Percentiles rank a stretch among this genome's conserved stretches.
phyloP scores from a whole-genome alignment of 495 filamentous ascomycete genomes.

The Neurospora africana region DNA sequence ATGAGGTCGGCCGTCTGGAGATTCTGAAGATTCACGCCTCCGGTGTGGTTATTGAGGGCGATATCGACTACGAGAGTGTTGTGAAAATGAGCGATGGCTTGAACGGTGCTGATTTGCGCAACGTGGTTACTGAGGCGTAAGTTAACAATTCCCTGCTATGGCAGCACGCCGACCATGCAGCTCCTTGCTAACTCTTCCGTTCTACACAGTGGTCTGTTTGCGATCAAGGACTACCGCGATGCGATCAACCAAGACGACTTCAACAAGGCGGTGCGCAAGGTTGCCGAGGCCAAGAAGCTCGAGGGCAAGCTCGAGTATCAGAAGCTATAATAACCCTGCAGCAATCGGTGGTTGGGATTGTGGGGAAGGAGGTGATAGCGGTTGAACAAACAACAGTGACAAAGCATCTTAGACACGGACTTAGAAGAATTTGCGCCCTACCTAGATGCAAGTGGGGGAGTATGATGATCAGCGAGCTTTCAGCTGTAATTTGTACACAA shows the following conservation, averaged over 20 bases:
- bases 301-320: conserved; percentile 97
- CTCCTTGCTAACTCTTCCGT: conserved; percentile 15
- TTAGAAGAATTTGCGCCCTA: background rate
- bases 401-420: background rate
- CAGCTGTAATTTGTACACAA: background rate
- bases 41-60: conserved; percentile 77
- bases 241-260: conserved; percentile 97
- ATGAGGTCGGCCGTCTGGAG: conserved; percentile 93
- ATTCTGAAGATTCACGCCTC: conserved; percentile 97
- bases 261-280: conserved; percentile 95
- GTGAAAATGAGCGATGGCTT: conserved; percentile 99
- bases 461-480: background rate
- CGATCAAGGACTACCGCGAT: conserved; percentile 95
- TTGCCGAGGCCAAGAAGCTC: conserved; percentile 94
- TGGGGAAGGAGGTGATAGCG: background rate
- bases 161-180: background rate
- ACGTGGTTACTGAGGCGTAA: conserved; percentile 98
- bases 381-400: background rate
- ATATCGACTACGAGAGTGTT: conserved; percentile 98
- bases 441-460: background rate
- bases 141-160: conserved; percentile 22
- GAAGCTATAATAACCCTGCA: conserved; percentile 59
- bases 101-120: conserved; percentile 94
- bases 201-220: conserved; percentile 66
- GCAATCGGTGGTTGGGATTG: background rate